Evolutionary conservation across 2,329 filamentous ascomycete species (phyloP).

Genomic region (Zopfia rhizophila): DNA sequence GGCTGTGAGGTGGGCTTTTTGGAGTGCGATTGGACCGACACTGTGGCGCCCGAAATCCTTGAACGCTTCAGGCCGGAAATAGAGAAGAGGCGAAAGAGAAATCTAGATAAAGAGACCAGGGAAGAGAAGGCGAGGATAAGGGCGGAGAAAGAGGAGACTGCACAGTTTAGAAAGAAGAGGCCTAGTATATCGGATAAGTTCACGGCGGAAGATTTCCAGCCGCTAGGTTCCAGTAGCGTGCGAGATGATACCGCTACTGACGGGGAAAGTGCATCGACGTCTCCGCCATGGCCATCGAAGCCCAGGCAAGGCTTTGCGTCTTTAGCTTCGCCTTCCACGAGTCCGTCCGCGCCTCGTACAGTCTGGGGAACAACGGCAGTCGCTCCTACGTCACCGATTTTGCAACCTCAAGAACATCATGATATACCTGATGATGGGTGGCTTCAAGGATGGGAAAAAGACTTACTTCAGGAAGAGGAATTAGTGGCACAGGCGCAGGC

Average conservation of each 20-base stretch:
- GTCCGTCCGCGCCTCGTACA: conserved; percentile 78
- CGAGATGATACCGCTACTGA: conserved; percentile 40
- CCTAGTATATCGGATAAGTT: conserved; percentile 63
- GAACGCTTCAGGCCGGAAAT: conserved; percentile 80
- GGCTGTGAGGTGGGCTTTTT: conserved; percentile 93
- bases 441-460: conserved; percentile 84
- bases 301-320: conserved; percentile 69
- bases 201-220: conserved; percentile 60
- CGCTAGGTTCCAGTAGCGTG: conserved; percentile 41
- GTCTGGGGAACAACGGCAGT: conserved; percentile 91
- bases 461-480: conserved; percentile 72
- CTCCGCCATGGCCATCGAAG: conserved; percentile 63
- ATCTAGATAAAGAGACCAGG: conserved; percentile 82
- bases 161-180: conserved; percentile 70
- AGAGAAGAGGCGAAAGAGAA: conserved; percentile 77
- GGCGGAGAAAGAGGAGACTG: conserved; percentile 81
- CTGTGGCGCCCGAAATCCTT: conserved; percentile 79
- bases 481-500: conserved; percentile 62
- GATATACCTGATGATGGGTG: conserved; percentile 77
- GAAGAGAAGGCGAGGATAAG: conserved; percentile 87
- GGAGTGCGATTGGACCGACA: conserved; percentile 95
- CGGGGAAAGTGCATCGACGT: conserved; percentile 52
- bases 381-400: conserved; percentile 65
- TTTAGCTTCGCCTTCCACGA: conserved; percentile 82
- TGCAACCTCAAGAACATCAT: conserved; percentile 55